These are phyloP conservation scores for Gracilariopsis chorda DNA, from an alignment of 23 red algal species.

Conservation along the genomic window DNA sequence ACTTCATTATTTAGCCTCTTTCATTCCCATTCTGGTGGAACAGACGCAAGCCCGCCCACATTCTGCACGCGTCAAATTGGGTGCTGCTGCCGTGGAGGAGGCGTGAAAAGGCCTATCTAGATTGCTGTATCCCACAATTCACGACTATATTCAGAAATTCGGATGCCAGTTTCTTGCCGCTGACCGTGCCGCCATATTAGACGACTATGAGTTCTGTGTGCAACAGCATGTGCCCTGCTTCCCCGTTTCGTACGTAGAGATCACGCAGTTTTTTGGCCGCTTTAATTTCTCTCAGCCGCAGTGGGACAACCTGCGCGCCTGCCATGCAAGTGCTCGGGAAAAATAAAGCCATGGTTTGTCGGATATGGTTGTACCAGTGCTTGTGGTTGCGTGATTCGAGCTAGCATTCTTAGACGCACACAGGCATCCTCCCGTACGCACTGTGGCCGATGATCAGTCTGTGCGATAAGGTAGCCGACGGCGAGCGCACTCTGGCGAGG, in stretches of 20 bases:
- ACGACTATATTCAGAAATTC: not conserved
- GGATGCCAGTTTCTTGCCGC: not conserved
- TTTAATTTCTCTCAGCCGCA: slow-evolving; percentile 3
- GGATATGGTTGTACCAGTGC: slow-evolving; percentile 35
- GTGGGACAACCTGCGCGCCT: not conserved
- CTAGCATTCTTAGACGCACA: not conserved
- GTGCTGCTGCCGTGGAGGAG: not conserved
- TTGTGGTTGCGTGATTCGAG: slow-evolving; percentile 29
- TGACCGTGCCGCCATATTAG: not conserved
- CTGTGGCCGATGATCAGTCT: slow-evolving; percentile 25
- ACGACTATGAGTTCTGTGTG: not conserved
- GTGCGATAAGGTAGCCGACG: not conserved
- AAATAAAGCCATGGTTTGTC: not conserved
- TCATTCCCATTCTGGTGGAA: not conserved
- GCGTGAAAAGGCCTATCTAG: slow-evolving; percentile 19
- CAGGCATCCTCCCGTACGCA: slow-evolving; percentile 15
- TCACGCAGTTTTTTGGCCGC: not conserved
- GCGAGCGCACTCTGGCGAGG: not conserved
- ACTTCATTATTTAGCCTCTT: too few relatives aligned
- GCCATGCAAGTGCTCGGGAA: not conserved
- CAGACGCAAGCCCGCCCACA: slow-evolving; percentile 3
- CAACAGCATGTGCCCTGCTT: slow-evolving; percentile 10
- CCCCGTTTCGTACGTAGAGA: slow-evolving; percentile 18
- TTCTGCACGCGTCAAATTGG: slow-evolving; percentile 13
- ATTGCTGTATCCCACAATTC: not conserved